phyloP scores from a whole-genome alignment of 2,329 filamentous ascomycete genomes.

The Xylaria sp. region DNA sequence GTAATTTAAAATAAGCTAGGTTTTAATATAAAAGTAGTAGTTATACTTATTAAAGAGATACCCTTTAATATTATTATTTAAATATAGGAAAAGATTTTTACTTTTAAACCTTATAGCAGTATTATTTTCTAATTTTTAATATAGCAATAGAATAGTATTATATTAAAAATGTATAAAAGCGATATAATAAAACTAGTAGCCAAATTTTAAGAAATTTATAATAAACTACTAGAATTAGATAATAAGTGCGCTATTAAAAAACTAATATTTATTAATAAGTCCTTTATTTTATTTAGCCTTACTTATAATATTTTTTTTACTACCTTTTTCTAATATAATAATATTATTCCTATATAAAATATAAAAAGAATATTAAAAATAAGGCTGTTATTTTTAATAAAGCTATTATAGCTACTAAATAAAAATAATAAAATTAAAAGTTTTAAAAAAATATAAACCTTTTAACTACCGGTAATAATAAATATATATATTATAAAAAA shows the following conservation, averaged over 20 bases:
- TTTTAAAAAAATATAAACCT: not conserved
- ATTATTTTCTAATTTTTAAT: not conserved
- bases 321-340: not conserved
- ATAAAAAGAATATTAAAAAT: not conserved
- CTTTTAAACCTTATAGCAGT: not conserved
- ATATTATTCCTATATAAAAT: not conserved
- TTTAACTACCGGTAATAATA: not conserved
- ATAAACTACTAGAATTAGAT: too few relatives aligned
- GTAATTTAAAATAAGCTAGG: not conserved
- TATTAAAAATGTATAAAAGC: too few relatives aligned
- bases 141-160: too few relatives aligned
- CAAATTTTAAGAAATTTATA: too few relatives aligned
- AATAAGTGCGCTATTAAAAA: too few relatives aligned
- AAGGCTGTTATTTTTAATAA: not conserved
- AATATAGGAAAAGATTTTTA: not conserved
- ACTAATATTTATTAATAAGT: too few relatives aligned
- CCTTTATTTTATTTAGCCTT: not conserved
- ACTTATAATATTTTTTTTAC: not conserved
- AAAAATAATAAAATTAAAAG: not conserved
- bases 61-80: not conserved
- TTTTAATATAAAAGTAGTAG: not conserved
- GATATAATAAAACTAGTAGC: too few relatives aligned
- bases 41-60: not conserved
- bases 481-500: not conserved
- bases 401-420: not conserved